Evolutionary conservation across 1,284 basidiomycete genomes (phyloP).

Genomic region (Amylostereum chailletii): DNA sequence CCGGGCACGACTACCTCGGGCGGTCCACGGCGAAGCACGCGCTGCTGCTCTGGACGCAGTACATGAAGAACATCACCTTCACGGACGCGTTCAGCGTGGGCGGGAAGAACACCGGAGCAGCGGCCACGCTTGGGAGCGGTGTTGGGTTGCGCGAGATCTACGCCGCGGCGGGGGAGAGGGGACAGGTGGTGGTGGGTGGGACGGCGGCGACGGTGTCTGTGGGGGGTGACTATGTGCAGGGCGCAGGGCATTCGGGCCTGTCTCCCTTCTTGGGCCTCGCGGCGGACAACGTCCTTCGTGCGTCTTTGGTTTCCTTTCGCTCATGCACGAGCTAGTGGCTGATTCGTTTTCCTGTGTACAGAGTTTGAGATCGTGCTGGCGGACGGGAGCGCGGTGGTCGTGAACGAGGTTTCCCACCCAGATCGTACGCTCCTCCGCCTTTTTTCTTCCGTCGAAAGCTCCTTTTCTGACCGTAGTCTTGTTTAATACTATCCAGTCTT

Average conservation of each 20-base stretch:
- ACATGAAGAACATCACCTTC: slow-evolving; percentile 15
- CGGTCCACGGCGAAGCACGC: slow-evolving; percentile 24
- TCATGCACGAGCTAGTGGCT: background rate
- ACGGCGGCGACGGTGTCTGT: slow-evolving; percentile 19
- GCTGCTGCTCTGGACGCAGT: slow-evolving; percentile 19
- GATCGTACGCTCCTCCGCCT: slow-evolving; percentile 3
- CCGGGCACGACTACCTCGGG: slow-evolving; percentile 24
- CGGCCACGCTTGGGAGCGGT: slow-evolving; percentile 23
- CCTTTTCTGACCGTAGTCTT: background rate
- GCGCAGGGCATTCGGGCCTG: slow-evolving; percentile 22
- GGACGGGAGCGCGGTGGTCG: slow-evolving; percentile 18
- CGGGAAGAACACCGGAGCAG: slow-evolving; percentile 14
- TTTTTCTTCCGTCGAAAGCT: background rate
- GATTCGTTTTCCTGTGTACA: background rate
- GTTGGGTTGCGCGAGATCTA: slow-evolving; percentile 18
- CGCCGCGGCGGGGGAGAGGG: slow-evolving; percentile 12
- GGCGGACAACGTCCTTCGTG: slow-evolving; percentile 22
- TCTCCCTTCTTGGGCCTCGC: slow-evolving; percentile 20
- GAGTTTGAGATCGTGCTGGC: slow-evolving; percentile 22
- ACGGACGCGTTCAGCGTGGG: slow-evolving; percentile 16
- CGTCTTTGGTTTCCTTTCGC: background rate
- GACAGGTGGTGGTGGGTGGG: slow-evolving; percentile 21
- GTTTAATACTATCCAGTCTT: slow-evolving; percentile 17
- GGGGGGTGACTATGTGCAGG: slow-evolving; percentile 23
- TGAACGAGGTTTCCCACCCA: slow-evolving; percentile 14